phyloP scores from a whole-genome alignment of 129 eudicot genomes.

The sunflower (Helianthus annuus) region DNA sequence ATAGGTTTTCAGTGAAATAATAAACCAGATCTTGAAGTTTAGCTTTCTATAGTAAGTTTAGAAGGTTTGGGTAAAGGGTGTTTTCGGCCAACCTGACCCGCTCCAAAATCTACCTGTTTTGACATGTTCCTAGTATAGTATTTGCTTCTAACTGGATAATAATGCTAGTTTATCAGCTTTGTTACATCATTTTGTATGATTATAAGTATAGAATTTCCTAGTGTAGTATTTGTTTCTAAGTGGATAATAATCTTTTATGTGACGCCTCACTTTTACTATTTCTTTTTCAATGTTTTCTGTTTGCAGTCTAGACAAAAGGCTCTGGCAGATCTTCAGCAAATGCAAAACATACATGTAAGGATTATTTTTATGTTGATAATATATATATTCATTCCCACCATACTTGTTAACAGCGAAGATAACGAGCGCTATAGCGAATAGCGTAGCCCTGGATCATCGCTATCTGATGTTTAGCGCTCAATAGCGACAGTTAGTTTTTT shows the following conservation, averaged over 20 bases:
- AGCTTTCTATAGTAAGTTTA: neutral
- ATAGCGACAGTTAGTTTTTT: no score
- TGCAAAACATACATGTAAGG: conserved; percentile 93
- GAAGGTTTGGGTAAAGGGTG: neutral
- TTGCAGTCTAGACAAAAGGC: conserved; percentile 99
- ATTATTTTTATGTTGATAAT: neutral
- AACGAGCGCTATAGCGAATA: no score
- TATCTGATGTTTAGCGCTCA: no score
- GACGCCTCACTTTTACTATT: conserved; percentile 1
- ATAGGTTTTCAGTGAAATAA: neutral
- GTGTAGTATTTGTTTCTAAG: conserved; percentile 10
- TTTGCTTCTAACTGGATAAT: no score
- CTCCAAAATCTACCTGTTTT: neutral
- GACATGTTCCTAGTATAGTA: neutral
- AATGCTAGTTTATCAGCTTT: neutral
- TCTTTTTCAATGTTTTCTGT: conserved; percentile 19
- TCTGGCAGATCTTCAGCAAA: conserved; percentile 83
- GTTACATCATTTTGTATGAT: neutral
- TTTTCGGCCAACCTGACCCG: neutral
- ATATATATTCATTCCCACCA: neutral
- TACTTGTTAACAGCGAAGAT: no score
- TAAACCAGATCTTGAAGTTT: neutral
- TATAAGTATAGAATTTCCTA: neutral
- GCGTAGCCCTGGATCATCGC: no score
- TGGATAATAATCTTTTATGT: conserved; percentile 3